phyloP scores from a whole-genome alignment of 1,284 basidiomycete genomes.

The Agaricales sp. region DNA sequence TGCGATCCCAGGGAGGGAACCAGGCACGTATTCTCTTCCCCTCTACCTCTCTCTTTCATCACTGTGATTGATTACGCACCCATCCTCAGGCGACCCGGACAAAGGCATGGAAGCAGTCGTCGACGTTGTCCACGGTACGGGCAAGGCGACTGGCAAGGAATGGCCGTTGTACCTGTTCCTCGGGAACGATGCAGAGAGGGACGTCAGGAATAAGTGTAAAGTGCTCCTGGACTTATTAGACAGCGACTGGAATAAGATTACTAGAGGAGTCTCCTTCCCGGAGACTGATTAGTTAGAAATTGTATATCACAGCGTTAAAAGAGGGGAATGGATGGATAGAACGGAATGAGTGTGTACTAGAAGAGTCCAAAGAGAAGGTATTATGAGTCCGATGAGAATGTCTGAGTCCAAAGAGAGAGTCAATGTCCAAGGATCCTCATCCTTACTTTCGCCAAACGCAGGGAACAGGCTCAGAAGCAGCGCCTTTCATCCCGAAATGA shows the following conservation, averaged over 20 bases:
- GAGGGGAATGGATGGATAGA: too few species aligned
- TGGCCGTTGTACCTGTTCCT: slow-evolving; percentile 19
- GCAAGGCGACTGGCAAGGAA: slow-evolving; percentile 13
- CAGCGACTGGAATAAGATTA: slow-evolving; percentile 19
- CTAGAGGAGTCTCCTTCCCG: slow-evolving; percentile 10
- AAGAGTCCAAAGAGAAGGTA: too few species aligned
- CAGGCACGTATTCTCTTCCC: not conserved
- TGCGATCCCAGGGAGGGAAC: slow-evolving; percentile 13
- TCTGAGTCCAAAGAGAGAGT: too few species aligned
- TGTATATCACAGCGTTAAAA: too few species aligned
- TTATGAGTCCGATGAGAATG: too few species aligned
- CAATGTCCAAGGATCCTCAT: too few species aligned
- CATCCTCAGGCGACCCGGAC: slow-evolving; percentile 17
- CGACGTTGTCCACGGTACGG: slow-evolving; percentile 21
- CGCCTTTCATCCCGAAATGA: too few species aligned
- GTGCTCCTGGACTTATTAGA: slow-evolving; percentile 15
- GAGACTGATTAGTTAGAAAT: not conserved
- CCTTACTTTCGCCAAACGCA: too few species aligned
- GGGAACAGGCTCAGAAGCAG: too few species aligned
- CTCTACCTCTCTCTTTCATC: not conserved
- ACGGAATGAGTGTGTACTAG: too few species aligned
- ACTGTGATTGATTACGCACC: not conserved
- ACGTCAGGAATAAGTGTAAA: slow-evolving; percentile 14
- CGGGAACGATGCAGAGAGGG: slow-evolving; percentile 18
- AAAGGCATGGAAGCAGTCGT: slow-evolving; percentile 20